A percentile compares a stretch with the other conserved stretches of the same genome.
Evolutionary conservation across 2,329 filamentous ascomycete species (phyloP).

Genomic region (Fusarium keratoplasticum): DNA sequence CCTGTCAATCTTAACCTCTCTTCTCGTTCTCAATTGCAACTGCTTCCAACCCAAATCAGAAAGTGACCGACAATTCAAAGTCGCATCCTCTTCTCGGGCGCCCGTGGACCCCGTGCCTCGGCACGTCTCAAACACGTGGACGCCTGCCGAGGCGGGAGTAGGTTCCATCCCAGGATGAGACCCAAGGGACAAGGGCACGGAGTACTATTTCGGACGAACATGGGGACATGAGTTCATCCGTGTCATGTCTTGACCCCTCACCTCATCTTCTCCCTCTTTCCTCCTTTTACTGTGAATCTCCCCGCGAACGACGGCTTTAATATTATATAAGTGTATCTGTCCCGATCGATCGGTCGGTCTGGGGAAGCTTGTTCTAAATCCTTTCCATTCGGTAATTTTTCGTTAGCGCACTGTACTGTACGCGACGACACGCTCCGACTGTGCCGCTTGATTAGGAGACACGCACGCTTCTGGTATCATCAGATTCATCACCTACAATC

Average conservation of each 20-base stretch:
- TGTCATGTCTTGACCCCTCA: background rate
- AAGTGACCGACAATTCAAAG: background rate
- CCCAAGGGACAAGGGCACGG: background rate
- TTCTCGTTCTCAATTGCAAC: background rate
- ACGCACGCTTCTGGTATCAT: background rate
- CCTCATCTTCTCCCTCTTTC: background rate
- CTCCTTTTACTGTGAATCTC: background rate
- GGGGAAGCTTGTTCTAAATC: background rate
- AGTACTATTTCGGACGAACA: background rate
- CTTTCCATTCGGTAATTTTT: background rate
- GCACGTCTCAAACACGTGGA: slow-evolving; percentile 27
- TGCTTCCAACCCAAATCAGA: background rate
- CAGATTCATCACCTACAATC: background rate
- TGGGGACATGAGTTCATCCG: slow-evolving; percentile 15
- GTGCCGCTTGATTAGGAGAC: background rate
- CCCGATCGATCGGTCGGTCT: background rate
- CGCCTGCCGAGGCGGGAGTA: slow-evolving; percentile 19
- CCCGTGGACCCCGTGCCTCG: slow-evolving; percentile 28
- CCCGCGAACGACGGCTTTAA: background rate
- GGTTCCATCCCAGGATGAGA: background rate
- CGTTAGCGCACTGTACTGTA: background rate
- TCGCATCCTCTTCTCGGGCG: background rate
- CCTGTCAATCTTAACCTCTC: background rate
- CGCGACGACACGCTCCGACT: background rate
- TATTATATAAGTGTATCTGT: background rate